Base-by-base conservation (phyloP, 805 yeast species). In the Candida oleophila region DNA sequence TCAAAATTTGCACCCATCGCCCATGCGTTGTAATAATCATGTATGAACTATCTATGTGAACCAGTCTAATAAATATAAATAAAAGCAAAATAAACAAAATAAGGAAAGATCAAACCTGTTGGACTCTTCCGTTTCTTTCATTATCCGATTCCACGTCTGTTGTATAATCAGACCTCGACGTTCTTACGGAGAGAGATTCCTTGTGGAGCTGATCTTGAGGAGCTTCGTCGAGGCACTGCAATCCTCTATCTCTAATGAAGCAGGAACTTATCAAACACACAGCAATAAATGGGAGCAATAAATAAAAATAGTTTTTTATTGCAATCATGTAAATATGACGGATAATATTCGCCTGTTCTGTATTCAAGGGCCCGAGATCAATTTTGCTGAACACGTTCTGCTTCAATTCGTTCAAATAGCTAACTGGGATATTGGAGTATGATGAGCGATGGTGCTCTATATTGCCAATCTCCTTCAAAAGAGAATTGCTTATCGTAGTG, bases 161-260 rank as follows among this genome's bases (percentile, higher is more conserved):
- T 15, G 39, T 5, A 12, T 5, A 36, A 14, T 36, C 39, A 36
- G 43, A 25, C 16, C 36, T 41, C 22, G 43, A 41, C 3, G 43
- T 41, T 22, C 37, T 16, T 11, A 34, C 15, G 12, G 43, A 41
- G 12, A 41, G 18, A 3, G 9, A 22, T 4, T 15, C 22, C n/a
- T 41, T 9, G 16, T n/a, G 4, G n/a, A 45, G 32, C 42, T 42
- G 42, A 59, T 54, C 47, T 60, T 59, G 59, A 57, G 28, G 34
- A 42, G 49, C n/a, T 48, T 70, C 72, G 44, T 69, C 75, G 43
- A 69, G 55, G 46, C 72, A 64, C 22, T 60, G 66, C 45, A 70
- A 60, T 1, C 75, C 75, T 38, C 60, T 57, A 46, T 70, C 75
- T 34, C 55, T 55, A 30, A 68, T 55, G 49, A 66, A 63, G 11